Conservation (phyloP, 2,329 filamentous ascomycete genomes). For the Aspergillus sp. region DNA sequence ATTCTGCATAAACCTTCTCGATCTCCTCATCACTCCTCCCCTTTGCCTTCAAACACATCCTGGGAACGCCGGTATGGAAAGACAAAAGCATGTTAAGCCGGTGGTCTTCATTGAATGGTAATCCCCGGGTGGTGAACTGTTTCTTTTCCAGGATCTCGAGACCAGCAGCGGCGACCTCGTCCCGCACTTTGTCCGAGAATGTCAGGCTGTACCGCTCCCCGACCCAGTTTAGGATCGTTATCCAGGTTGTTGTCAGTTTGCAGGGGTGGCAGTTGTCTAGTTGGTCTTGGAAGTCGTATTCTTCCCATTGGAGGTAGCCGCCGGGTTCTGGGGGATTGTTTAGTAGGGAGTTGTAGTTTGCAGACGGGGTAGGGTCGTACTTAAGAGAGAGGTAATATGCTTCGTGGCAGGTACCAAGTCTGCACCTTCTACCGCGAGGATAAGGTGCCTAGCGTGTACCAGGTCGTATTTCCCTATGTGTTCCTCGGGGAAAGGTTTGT, state of each 20-base stretch:
- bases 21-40: slow-evolving; percentile 4
- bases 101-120: neutral
- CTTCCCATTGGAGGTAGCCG: slow-evolving; percentile 10
- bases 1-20: neutral
- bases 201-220: neutral
- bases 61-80: neutral
- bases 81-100: neutral
- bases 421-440: neutral
- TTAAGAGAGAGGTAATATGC: slow-evolving; percentile 4
- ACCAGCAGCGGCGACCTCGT: neutral
- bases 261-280: neutral
- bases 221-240: neutral
- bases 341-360: neutral
- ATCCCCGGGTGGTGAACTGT: neutral
- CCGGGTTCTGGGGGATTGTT: neutral
- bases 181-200: neutral
- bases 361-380: neutral
- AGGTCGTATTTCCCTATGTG: slow-evolving; percentile 6
- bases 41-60: neutral
- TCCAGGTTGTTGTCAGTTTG: neutral
- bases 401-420: neutral
- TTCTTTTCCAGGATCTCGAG: neutral
- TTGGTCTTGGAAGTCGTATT: slow-evolving; percentile 8
- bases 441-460: neutral
- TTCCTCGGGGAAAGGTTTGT: slow-evolving; percentile 2